Evolutionary conservation across 371 early-diverging fungal genomes (phyloP), one percentile per base, ranked within the genome.

Genomic region (Actinomucor elegans): DNA sequence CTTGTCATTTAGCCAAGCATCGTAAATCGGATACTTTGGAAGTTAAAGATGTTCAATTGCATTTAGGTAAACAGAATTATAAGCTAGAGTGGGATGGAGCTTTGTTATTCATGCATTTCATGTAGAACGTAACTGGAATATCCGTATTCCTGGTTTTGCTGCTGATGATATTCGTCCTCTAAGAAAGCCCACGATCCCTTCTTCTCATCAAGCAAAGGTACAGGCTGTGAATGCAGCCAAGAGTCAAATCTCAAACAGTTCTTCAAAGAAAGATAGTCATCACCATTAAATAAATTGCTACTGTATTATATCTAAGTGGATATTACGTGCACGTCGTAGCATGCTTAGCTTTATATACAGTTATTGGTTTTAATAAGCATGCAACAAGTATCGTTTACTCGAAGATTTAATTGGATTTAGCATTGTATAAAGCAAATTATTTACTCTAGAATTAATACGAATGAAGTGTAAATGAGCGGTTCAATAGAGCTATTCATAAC

Each of bases 91-190:
- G n/a, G n/a, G n/a, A n/a, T n/a, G n/a, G n/a, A n/a, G n/a, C n/a
- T n/a, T n/a, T n/a, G n/a, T n/a, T n/a, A n/a, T 12, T 29, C 15
- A 14, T 7, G 15, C 12, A 8, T 4, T 11, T 24, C 8, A 3
- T 14, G 27, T 63, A 86, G 96, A 96, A 71, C 87, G 94, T 38
- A 92, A 92, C 63, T 96, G 93, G 93, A 93, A 94, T 61, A 88
- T 96, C 36, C 86, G 95, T 52, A 90, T 96, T 56, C 94, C 95
- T 48, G 94, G 94, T 23, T 92, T 91, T 66, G 89, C 92, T 1
- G 75, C 88, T 12, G 93, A 93, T 59, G 90, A 90, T 61, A 88
- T 90, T 43, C 66, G 92, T 48, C 83, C 90, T 8, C 77, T 89
- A 29, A 74, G 89, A 37, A 91, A 91, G 58, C 65, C 88, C 5